Conservation (phyloP, 2,329 filamentous ascomycete genomes). For the Metarhizium rileyi region DNA sequence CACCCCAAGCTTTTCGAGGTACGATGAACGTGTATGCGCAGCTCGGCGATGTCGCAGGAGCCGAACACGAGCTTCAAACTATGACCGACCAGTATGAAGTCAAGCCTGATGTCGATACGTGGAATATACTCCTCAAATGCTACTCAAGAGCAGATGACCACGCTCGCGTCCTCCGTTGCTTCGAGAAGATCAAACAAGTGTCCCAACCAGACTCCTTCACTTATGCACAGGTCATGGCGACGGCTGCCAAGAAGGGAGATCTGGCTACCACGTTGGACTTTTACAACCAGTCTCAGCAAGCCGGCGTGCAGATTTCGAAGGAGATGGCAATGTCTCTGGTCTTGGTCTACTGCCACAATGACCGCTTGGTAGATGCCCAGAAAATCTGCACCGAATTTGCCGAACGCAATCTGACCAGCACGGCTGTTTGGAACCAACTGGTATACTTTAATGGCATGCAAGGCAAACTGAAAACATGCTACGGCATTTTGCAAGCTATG, state of each 20-base stretch:
- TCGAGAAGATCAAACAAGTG: slow-evolving; percentile 45
- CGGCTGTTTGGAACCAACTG: slow-evolving; percentile 69
- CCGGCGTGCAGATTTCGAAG: slow-evolving; percentile 38
- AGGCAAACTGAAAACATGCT: slow-evolving; percentile 41
- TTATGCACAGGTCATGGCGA: slow-evolving; percentile 64
- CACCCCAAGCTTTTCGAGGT: slow-evolving; percentile 37
- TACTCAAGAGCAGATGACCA: slow-evolving; percentile 58
- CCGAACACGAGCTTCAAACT: slow-evolving; percentile 51
- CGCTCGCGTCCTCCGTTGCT: slow-evolving; percentile 52
- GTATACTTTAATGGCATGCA: slow-evolving; percentile 58
- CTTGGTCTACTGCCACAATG: slow-evolving; percentile 48
- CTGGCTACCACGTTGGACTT: slow-evolving; percentile 57
- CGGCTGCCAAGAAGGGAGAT: slow-evolving; percentile 64
- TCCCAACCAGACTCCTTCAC: slow-evolving; percentile 51
- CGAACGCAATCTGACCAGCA: slow-evolving; percentile 38
- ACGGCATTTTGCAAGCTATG: slow-evolving; percentile 41
- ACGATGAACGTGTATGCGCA: slow-evolving; percentile 64
- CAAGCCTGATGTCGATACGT: slow-evolving; percentile 49
- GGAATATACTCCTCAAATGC: slow-evolving; percentile 70
- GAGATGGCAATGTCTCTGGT: slow-evolving; percentile 57
- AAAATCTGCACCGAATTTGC: slow-evolving; percentile 39
- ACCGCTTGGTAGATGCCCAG: slow-evolving; percentile 26
- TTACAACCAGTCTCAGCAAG: slow-evolving; percentile 50
- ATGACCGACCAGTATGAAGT: slow-evolving; percentile 47
- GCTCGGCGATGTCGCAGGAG: slow-evolving; percentile 51